Conservation (phyloP, 2,329 filamentous ascomycete species). For the Ceratocystis destructans region DNA sequence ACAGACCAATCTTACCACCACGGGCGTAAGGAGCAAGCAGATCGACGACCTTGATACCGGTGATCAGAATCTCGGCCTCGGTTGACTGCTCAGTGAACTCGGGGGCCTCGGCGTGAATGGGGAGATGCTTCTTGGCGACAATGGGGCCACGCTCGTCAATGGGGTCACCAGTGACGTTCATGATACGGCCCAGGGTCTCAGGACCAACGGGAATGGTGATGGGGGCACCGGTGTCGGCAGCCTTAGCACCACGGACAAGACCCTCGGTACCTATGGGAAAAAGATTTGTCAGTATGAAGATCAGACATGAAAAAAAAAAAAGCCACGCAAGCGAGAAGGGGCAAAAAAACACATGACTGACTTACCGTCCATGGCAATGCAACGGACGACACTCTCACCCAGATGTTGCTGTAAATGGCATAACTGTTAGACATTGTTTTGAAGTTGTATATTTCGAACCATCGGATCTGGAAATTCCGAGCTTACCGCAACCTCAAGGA, state of each 20-base stretch:
- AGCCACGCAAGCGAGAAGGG: not conserved
- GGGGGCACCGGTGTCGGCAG: constrained; percentile 77
- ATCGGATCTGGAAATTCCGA: constrained; percentile 18
- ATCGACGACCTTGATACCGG: constrained; percentile 99
- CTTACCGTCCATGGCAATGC: constrained; percentile 99
- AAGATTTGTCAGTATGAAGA: constrained; percentile 14
- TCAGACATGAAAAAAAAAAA: not conserved
- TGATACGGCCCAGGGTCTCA: constrained; percentile 93
- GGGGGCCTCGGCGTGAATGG: constrained; percentile 92
- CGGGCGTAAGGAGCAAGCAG: constrained; percentile 96
- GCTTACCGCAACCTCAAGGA: constrained; percentile 88
- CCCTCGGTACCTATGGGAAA: constrained; percentile 81
- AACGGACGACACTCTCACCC: constrained; percentile 96
- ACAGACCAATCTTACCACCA: constrained; percentile 99
- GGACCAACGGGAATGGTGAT: constrained; percentile 94
- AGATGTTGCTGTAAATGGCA: constrained; percentile 72
- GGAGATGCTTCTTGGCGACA: constrained; percentile 74
- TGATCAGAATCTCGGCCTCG: constrained; percentile 87
- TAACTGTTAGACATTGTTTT: constrained; percentile 3
- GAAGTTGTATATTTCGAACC: constrained; percentile 19
- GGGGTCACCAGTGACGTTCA: constrained; percentile 99
- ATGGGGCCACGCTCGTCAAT: constrained; percentile 99
- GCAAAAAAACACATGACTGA: constrained; percentile 20
- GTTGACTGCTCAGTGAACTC: constrained; percentile 93
- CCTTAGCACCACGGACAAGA: constrained; percentile 85